Evolutionary conservation across 192 early-diverging fungal species (phyloP).

Genomic region (Coemansia sp.): DNA sequence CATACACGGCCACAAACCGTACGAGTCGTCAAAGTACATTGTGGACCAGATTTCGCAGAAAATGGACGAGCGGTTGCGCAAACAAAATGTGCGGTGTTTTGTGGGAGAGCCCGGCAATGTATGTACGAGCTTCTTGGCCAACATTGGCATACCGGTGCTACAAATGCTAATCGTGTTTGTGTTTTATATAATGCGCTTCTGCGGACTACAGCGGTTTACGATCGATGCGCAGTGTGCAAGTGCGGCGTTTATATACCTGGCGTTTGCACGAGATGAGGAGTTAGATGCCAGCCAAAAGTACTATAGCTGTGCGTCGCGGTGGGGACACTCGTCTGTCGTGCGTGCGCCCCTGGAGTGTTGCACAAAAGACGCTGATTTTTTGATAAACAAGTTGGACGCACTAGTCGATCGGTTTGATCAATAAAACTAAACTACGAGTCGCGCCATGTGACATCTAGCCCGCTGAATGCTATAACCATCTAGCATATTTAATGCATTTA

Average conservation of each 20-base stretch:
- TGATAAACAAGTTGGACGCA: constrained; percentile 20
- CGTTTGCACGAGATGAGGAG: constrained; percentile 4
- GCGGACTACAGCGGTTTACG: constrained; percentile 35
- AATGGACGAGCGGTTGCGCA: constrained; percentile 22
- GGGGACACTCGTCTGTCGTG: constrained; percentile 22
- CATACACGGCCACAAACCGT: constrained; percentile 36
- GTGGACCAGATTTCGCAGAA: constrained; percentile 42
- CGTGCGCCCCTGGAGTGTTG: constrained; percentile 8
- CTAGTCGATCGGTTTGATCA: constrained; percentile 9
- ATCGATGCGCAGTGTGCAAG: constrained; percentile 24
- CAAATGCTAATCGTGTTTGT: constrained; percentile 14
- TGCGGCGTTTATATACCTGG: constrained; percentile 15
- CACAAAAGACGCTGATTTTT: constrained; percentile 11
- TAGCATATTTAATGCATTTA: too few species aligned
- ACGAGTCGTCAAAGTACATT: constrained; percentile 56
- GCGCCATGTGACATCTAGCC: too few species aligned
- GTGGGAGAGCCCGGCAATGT: constrained; percentile 54
- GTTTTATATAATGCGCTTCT: constrained; percentile 30
- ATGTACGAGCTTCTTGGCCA: constrained; percentile 29
- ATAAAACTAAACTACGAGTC: too few species aligned
- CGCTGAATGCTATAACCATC: too few species aligned
- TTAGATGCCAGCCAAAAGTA: constrained; percentile 43
- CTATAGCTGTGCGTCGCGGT: constrained; percentile 23
- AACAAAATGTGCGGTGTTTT: constrained; percentile 15
- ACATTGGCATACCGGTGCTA: constrained; percentile 19